These are phyloP conservation scores for Coemansia aciculifera DNA, from an alignment of 192 early-diverging fungal genomes.

Conservation along the genomic window DNA sequence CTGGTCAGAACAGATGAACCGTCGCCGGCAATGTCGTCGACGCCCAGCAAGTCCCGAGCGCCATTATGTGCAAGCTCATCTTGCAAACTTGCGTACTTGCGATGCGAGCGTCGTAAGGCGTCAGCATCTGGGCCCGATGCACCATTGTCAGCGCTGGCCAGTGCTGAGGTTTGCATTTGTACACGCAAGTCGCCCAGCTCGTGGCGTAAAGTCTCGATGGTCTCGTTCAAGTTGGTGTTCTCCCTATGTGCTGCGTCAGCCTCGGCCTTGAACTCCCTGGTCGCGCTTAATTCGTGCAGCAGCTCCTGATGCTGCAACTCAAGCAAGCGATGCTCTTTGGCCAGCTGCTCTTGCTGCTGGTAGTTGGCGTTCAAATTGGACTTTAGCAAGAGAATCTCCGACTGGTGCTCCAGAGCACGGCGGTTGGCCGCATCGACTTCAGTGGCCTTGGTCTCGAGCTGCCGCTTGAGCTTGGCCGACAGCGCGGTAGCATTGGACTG, in stretches of 20 bases:
- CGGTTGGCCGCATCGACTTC: constrained; percentile 24
- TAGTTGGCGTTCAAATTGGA: constrained; percentile 21
- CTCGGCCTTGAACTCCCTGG: constrained; percentile 30
- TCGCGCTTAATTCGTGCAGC: constrained; percentile 29
- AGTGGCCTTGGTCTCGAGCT: constrained; percentile 32
- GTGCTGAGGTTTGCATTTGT: constrained; percentile 12
- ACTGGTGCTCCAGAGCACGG: constrained; percentile 23
- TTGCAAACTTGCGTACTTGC: constrained; percentile 36
- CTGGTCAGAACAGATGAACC: neutral
- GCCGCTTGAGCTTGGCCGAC: constrained; percentile 31
- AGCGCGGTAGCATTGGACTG: constrained; percentile 36
- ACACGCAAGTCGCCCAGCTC: constrained; percentile 40
- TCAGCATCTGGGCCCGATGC: constrained; percentile 5
- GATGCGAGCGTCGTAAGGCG: constrained; percentile 4
- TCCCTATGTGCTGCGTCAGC: constrained; percentile 18
- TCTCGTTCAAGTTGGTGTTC: constrained; percentile 32
- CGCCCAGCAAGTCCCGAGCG: constrained; percentile 23
- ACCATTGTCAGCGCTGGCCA: neutral
- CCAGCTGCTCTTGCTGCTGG: constrained; percentile 31
- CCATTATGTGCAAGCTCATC: constrained; percentile 40
- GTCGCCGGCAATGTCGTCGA: constrained; percentile 26
- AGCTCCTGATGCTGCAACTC: constrained; percentile 32
- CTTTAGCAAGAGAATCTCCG: constrained; percentile 35
- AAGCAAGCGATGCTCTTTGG: constrained; percentile 30
- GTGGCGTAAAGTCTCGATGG: constrained; percentile 25